Evolutionary conservation across 495 filamentous ascomycete species (phyloP).

Genomic region (Penicillium arizonense): DNA sequence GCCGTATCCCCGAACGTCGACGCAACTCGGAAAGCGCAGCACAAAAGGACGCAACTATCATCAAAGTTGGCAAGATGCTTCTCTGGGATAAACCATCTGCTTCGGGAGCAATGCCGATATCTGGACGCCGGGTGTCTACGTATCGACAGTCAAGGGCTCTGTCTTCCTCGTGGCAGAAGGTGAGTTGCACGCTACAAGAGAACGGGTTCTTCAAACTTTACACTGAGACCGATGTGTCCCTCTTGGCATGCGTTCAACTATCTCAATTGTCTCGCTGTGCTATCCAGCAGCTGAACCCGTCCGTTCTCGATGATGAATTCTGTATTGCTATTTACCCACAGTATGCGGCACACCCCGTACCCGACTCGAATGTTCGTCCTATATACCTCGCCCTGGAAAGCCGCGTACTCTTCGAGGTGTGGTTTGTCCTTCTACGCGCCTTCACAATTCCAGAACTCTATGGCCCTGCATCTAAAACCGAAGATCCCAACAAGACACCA

Average conservation of each 20-base stretch:
- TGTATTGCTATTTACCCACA: slow-evolving; percentile 90
- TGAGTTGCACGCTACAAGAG: slow-evolving; percentile 91
- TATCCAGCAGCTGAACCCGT: slow-evolving; percentile 82
- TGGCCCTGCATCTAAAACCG: slow-evolving; percentile 48
- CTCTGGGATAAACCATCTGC: slow-evolving; percentile 70
- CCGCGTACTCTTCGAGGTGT: slow-evolving; percentile 88
- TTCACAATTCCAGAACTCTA: slow-evolving; percentile 95
- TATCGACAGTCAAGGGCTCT: slow-evolving; percentile 55
- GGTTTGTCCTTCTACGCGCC: slow-evolving; percentile 90
- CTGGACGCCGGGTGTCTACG: slow-evolving; percentile 44
- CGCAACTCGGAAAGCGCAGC: slow-evolving; percentile 60
- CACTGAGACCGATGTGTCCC: slow-evolving; percentile 74
- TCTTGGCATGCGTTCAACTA: slow-evolving; percentile 82
- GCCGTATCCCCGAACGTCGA: slow-evolving; percentile 50
- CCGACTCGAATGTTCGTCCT: slow-evolving; percentile 43
- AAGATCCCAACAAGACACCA: slow-evolving; percentile 24
- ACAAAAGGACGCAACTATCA: slow-evolving; percentile 81
- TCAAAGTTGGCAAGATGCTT: slow-evolving; percentile 94
- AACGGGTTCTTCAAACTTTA: slow-evolving; percentile 93
- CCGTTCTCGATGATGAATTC: slow-evolving; percentile 91
- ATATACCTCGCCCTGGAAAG: slow-evolving; percentile 85
- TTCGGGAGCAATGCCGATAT: slow-evolving; percentile 39
- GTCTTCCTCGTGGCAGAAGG: slow-evolving; percentile 71
- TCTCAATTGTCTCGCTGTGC: slow-evolving; percentile 85
- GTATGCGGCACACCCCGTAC: slow-evolving; percentile 65